phyloP scores from a whole-genome alignment of 768 basidiomycete species.

The Rickenella mellea region DNA sequence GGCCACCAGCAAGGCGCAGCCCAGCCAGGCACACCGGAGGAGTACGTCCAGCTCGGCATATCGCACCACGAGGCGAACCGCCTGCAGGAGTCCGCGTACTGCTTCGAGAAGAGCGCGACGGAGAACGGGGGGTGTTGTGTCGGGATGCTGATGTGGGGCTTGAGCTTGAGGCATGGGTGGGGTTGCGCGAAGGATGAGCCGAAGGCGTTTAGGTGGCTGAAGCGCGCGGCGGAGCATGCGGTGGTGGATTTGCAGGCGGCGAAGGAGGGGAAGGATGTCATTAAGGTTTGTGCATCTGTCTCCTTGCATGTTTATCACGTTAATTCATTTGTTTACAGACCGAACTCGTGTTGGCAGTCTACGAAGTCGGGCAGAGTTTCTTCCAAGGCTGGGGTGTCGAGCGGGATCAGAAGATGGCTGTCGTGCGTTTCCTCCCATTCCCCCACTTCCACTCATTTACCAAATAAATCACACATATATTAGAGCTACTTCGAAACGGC shows the following conservation, averaged over 20 bases:
- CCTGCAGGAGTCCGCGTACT: slow-evolving; percentile 56
- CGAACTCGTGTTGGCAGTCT: slow-evolving; percentile 81
- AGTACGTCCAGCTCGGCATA: slow-evolving; percentile 70
- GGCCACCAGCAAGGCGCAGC: no score
- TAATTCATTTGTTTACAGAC: slow-evolving; percentile 27
- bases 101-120: slow-evolving; percentile 70
- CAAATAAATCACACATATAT: neutral
- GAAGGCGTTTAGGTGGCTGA: slow-evolving; percentile 73
- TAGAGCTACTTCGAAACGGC: slow-evolving; percentile 82
- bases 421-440: slow-evolving; percentile 36
- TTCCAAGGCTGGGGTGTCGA: slow-evolving; percentile 86
- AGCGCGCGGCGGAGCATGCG: slow-evolving; percentile 72
- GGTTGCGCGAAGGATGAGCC: slow-evolving; percentile 74
- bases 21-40: slow-evolving; percentile 38
- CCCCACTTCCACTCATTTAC: no score
- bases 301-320: neutral
- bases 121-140: slow-evolving; percentile 72
- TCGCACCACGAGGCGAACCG: slow-evolving; percentile 68
- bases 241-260: slow-evolving; percentile 66
- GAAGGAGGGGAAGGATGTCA: slow-evolving; percentile 45
- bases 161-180: slow-evolving; percentile 83
- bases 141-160: slow-evolving; percentile 90
- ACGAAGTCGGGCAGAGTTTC: slow-evolving; percentile 90
- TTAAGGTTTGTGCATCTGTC: slow-evolving; percentile 30
- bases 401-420: slow-evolving; percentile 86